phyloP scores from a whole-genome alignment of 2,329 filamentous ascomycete genomes.

The Aspergillus spinulosporus region DNA sequence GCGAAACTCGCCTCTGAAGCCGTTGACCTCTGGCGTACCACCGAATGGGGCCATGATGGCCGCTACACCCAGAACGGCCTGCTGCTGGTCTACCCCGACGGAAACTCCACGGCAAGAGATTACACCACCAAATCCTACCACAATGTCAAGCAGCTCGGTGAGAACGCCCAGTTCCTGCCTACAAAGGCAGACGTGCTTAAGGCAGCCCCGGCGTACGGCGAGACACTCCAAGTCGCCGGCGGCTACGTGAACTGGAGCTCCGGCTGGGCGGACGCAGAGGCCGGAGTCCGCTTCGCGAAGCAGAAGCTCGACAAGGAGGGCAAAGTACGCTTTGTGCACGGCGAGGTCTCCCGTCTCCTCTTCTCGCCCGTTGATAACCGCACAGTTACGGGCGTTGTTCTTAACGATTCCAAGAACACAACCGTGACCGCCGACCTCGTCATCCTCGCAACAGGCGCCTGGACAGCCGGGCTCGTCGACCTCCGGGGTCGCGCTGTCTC shows the following conservation, averaged over 20 bases:
- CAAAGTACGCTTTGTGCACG: conserved; percentile 38
- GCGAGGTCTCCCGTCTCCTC: conserved; percentile 40
- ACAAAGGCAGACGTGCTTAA: conserved; percentile 35
- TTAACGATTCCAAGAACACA: conserved; percentile 46
- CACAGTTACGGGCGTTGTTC: conserved; percentile 50
- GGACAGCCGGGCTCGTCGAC: conserved; percentile 77
- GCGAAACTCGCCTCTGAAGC: conserved; percentile 70
- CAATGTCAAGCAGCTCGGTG: conserved; percentile 39
- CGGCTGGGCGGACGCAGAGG: conserved; percentile 49
- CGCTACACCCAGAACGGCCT: conserved; percentile 48
- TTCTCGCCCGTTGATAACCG: conserved; percentile 17
- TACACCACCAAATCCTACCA: conserved; percentile 44
- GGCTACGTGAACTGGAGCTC: conserved; percentile 51
- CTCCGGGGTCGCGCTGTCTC: conserved; percentile 73
- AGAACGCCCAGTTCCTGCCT: conserved; percentile 36
- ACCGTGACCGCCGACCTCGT: conserved; percentile 67
- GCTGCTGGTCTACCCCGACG: conserved; percentile 40
- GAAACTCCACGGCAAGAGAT: conserved; percentile 31
- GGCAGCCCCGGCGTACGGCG: conserved; percentile 38
- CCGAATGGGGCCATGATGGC: conserved; percentile 46
- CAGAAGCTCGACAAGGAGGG: conserved; percentile 37
- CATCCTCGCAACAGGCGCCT: conserved; percentile 81
- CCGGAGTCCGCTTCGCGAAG: conserved; percentile 42
- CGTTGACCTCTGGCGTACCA: conserved; percentile 64
- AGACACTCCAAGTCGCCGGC: conserved; percentile 37